Base-by-base conservation (phyloP, 345 rosid genomes). In the Clarkia xantiana region DNA sequence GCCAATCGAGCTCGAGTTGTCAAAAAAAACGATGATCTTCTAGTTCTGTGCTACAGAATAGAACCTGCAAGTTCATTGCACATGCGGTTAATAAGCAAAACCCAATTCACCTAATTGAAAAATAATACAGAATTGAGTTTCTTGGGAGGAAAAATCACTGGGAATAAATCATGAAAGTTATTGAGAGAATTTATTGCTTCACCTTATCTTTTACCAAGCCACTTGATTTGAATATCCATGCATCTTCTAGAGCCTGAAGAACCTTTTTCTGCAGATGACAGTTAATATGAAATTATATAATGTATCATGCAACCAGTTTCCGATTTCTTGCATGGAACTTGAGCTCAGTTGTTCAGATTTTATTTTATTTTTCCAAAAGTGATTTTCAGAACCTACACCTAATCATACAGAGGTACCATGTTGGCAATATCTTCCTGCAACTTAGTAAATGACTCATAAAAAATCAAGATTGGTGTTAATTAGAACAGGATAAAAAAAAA, bases 1-100 rank as follows among this genome's bases (percentile, higher is more conserved):
- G 99, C 96, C 99, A 91, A 60, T 87, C 96, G 36, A 96, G 99
- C 64, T 86, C 99, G 50, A 91, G 85, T 52, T 91, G 99, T 48
- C 96, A n/a, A 77, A 15, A 86, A 96, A 59, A 91, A 91, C 8
- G 98, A 91, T 25, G 94, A 62, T 44, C 99, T 65, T 46, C 99
- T 95, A 1, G 57, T 75, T 91, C 99, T 13, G 79, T 80, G 71
- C 96, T 80, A 68, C 99, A 87, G 63, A 91, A 91, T 51, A 87
- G 94, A 58, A 91, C 96, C 99, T 91, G 88, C 78, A 47, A 22
- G 50, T 25, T 17, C 11, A 23, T 38, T n/a, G 55, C 17, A 29
- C 11, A 34, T 40, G 42, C 20, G 6, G 6, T n/a, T 18, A 49
- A 40, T 15, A 41, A 36, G 45, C n/a, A 16, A 40, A 29, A 20